Evolutionary conservation across 768 basidiomycete genomes (phyloP), one percentile per base, ranked within the genome.

Genomic region (Suillus paluster): DNA sequence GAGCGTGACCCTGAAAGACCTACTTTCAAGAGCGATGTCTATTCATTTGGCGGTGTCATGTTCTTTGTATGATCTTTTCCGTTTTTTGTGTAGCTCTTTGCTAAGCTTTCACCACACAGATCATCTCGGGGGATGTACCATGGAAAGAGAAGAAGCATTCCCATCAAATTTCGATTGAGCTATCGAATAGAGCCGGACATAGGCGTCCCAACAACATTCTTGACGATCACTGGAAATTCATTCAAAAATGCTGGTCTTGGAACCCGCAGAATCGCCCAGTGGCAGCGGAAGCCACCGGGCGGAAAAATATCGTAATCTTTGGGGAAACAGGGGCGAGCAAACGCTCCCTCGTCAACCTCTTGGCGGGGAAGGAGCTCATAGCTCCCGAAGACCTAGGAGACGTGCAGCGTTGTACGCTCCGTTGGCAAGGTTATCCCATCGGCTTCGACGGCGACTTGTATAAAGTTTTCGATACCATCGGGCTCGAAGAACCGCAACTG

Each of bases 11-110:
- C 74, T 15, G 50, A 62, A 14, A 36, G 34, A 25, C 17, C 21
- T 19, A 59, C 21, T 19, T 42, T 25, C 3, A 66, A 67, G 36
- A 79, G 73, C 54, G 82, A 83, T 68, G 74, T 82, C 19, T 83
- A 75, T 61, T 75, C 75, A 2, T 71, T 75, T 60, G 75, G 70
- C 4, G 71, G 71, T 58, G 64, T 75, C 30, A 68, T 68, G 23
- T 49, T 55, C n/a, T 36, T 45, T 27, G 59, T 60, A 19, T 7
- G 45, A 42, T 42, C 41, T 8, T 5, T 38, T 7, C 3, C 4
- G 7, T 42, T n/a, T 42, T 17, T 6, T 6, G 30, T n/a, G 41
- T 14, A 42, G 41, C 19, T 42, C 19, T 42, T n/a, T 19, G 7
- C 19, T 42, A 42, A 42, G n/a, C 41, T 7, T 42, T 42, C 17